These are phyloP conservation scores for Boeremia exigua DNA, from an alignment of 2,329 filamentous ascomycete species.

Conservation along the genomic window DNA sequence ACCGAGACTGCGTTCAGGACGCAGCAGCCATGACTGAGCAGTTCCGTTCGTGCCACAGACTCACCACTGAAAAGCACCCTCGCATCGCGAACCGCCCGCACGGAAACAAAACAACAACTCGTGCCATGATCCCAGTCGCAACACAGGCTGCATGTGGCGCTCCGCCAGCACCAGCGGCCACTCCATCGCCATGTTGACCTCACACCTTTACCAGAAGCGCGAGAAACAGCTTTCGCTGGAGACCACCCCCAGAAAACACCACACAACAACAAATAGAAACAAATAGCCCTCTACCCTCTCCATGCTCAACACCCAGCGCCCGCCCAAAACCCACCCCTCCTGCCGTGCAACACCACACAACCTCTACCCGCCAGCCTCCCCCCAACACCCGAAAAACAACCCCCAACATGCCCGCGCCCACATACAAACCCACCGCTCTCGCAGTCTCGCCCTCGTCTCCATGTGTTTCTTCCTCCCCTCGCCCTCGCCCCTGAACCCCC, in stretches of 20 bases:
- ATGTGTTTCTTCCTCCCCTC: no score
- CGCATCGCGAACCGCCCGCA: slow-evolving; percentile 2
- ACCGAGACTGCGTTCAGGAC: no score
- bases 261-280: no score
- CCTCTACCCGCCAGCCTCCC: neutral
- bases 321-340: neutral
- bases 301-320: no score
- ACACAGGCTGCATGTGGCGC: slow-evolving; percentile 10
- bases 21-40: no score
- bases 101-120: slow-evolving; percentile 2
- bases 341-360: slow-evolving; percentile 10
- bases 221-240: no score
- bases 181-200: slow-evolving; percentile 11
- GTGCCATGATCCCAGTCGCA: neutral
- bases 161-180: no score
- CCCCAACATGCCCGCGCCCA: slow-evolving; percentile 6
- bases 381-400: neutral
- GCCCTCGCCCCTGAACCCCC: no score
- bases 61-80: slow-evolving; percentile 1
- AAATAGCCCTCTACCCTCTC: no score
- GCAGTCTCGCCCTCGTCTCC: no score
- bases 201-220: no score
- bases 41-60: slow-evolving; percentile 4
- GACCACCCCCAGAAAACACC: no score
- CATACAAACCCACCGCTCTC: neutral